Base-by-base conservation (phyloP, 1,284 basidiomycete species). In the Ceratorhiza oryzae-sativae region DNA sequence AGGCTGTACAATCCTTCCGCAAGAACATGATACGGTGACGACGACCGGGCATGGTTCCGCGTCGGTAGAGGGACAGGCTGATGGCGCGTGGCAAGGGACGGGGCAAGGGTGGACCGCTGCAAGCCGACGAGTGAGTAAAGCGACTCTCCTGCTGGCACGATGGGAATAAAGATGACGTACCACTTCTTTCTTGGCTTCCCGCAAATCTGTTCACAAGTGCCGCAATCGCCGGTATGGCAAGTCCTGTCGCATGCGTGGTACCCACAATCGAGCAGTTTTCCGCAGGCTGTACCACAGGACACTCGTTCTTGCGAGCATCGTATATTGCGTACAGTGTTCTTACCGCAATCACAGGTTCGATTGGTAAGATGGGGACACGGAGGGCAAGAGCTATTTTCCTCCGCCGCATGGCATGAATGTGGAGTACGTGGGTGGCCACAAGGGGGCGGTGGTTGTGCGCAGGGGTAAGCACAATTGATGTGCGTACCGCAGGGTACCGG, bases 261-360 rank as follows among this genome's bases (percentile, higher is more conserved):
- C 0, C 95, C 95, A 76, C 95, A 97, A 0, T 82, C 81, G 39
- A 96, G 82, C 3, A 91, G 81, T 74, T 88, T 90, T 74, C 91
- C 93, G 79, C 95, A 97, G 0, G 84, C 79, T 46, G 83, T 85
- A 3, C 95, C 95, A 79, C 95, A 98, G 0, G 86, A 90, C 1
- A 97, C 90, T 75, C 89, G 90, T 76, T 91, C 90, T 76, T 91
- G 86, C 3, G 93, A 92, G 79, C 95, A 97, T 46, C 87, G 71
- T 51, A 90, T 82, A 75, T 93, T 90, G 15, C 80, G 83, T 0
- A 95, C 84, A 41, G 81, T 81, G 77, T 90, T 91, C 85, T 95
- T 96, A 12, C 93, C 93, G 78, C 95, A 98, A 0, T 92, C 92
- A 78, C 95, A 98, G 1, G 79, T 77, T 79, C 94, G 95, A 30